phyloP scores from a whole-genome alignment of 208 protist species.

The Leishmania mexicana region DNA sequence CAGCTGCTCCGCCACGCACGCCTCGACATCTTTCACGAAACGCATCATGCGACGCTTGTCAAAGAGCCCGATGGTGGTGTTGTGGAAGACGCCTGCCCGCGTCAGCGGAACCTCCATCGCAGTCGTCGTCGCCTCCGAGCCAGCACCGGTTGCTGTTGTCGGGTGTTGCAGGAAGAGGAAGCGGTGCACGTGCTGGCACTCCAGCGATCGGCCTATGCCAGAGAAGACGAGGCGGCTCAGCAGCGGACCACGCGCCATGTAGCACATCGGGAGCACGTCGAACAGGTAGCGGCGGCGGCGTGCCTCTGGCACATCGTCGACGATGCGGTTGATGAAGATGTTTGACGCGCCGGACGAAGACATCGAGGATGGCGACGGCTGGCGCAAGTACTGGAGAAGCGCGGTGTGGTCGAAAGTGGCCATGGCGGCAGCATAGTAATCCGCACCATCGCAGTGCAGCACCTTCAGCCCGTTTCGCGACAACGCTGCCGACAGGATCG shows the following conservation, averaged over 20 bases:
- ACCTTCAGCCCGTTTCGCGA: slow-evolving; percentile 83
- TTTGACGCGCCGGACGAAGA: not conserved
- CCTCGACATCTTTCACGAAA: slow-evolving; percentile 87
- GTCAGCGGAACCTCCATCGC: slow-evolving; percentile 74
- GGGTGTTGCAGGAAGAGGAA: slow-evolving; percentile 51
- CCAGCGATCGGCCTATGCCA: slow-evolving; percentile 61
- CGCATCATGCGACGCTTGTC: slow-evolving; percentile 94
- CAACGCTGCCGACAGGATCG: slow-evolving; percentile 84
- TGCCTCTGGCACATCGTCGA: slow-evolving; percentile 23
- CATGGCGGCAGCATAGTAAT: slow-evolving; percentile 78
- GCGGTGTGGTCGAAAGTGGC: slow-evolving; percentile 45
- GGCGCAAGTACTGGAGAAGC: slow-evolving; percentile 40
- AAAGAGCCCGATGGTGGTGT: slow-evolving; percentile 50
- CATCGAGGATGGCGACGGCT: not conserved
- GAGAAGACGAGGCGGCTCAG: slow-evolving; percentile 44
- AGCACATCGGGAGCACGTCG: slow-evolving; percentile 71
- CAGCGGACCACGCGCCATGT: slow-evolving; percentile 58
- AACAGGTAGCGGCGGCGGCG: slow-evolving; percentile 46
- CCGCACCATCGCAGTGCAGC: slow-evolving; percentile 89
- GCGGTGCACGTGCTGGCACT: slow-evolving; percentile 63
- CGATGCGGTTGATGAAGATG: slow-evolving; percentile 36
- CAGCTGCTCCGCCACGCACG: slow-evolving; percentile 69
- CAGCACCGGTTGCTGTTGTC: not conserved
- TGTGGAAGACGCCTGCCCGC: slow-evolving; percentile 80
- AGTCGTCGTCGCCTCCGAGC: slow-evolving; percentile 8